These are phyloP conservation scores for Aspergillus ochraceus DNA, from an alignment of 2,329 filamentous ascomycete species.

Conservation along the genomic window DNA sequence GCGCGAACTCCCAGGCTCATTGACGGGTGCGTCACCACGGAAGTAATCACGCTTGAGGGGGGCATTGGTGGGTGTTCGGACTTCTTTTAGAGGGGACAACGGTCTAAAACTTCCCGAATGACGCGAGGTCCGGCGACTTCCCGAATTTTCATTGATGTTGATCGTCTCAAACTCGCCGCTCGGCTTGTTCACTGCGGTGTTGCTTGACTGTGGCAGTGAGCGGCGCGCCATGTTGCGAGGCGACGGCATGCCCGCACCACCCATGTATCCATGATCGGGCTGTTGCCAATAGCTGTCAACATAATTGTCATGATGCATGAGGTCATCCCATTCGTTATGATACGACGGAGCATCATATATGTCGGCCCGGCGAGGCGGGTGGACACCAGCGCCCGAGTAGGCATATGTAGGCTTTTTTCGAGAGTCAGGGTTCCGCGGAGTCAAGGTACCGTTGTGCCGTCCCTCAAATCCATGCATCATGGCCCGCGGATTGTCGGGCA, in stretches of 20 bases:
- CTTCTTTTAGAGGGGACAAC: conserved; percentile 24
- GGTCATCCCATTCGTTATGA: neutral
- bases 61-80: conserved; percentile 18
- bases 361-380: conserved; percentile 6
- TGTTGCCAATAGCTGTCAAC: conserved; percentile 16
- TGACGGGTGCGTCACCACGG: conserved; percentile 9
- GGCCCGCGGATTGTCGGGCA: conserved; percentile 39
- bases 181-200: conserved; percentile 5
- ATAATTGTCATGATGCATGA: conserved; percentile 16
- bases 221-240: conserved; percentile 13
- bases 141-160: conserved; percentile 25
- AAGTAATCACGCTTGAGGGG: conserved; percentile 6
- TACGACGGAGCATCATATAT: conserved; percentile 4
- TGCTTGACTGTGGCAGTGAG: conserved; percentile 9
- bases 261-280: conserved; percentile 7
- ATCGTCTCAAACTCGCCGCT: conserved; percentile 27
- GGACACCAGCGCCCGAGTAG: conserved; percentile 10
- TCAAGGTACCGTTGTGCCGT: conserved; percentile 14
- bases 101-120: conserved; percentile 20
- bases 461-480: conserved; percentile 29
- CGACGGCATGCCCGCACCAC: conserved; percentile 11
- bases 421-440: conserved; percentile 9
- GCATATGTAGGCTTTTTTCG: conserved; percentile 15
- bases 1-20: conserved; percentile 22
- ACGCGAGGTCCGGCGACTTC: conserved; percentile 19